Percentiles rank a stretch among this genome's conserved stretches.
phyloP scores from a whole-genome alignment of 1,284 basidiomycete genomes.

The Polyporus tsugae region DNA sequence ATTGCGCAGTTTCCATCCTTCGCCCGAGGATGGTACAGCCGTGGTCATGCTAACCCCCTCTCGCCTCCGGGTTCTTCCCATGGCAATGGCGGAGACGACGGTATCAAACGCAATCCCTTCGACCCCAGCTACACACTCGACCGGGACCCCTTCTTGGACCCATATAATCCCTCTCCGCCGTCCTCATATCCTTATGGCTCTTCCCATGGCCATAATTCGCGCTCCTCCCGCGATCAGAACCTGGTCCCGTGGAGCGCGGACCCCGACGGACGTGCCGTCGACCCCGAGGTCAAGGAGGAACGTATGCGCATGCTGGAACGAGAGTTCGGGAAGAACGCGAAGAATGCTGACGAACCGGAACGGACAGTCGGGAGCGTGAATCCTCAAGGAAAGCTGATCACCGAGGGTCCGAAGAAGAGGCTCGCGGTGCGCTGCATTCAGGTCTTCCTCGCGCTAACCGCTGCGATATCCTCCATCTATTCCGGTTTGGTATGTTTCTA shows the following conservation, averaged over 20 bases:
- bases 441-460: slow-evolving; percentile 57
- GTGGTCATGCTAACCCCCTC: slow-evolving; percentile 33
- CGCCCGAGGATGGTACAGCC: slow-evolving; percentile 65
- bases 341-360: slow-evolving; percentile 51
- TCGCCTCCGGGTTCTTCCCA: slow-evolving; percentile 31
- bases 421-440: slow-evolving; percentile 56
- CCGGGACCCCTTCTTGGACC: slow-evolving; percentile 39
- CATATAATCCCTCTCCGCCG: slow-evolving; percentile 40
- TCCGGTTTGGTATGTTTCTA: slow-evolving; percentile 61
- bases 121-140: slow-evolving; percentile 41
- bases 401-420: slow-evolving; percentile 69
- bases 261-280: slow-evolving; percentile 44
- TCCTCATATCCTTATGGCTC: slow-evolving; percentile 40
- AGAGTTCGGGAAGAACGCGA: slow-evolving; percentile 54
- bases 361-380: slow-evolving; percentile 64
- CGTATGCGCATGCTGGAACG: slow-evolving; percentile 73
- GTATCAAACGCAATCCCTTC: slow-evolving; percentile 38
- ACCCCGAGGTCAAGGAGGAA: slow-evolving; percentile 65
- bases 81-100: slow-evolving; percentile 18
- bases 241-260: slow-evolving; percentile 39
- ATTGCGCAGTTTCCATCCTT: slow-evolving; percentile 68
- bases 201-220: slow-evolving; percentile 28
- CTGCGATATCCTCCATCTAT: slow-evolving; percentile 65
- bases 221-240: slow-evolving; percentile 38
- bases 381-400: slow-evolving; percentile 62